These are phyloP conservation scores for Albizia julibrissin DNA, from an alignment of 306 rosid genomes.

Conservation along the genomic window DNA sequence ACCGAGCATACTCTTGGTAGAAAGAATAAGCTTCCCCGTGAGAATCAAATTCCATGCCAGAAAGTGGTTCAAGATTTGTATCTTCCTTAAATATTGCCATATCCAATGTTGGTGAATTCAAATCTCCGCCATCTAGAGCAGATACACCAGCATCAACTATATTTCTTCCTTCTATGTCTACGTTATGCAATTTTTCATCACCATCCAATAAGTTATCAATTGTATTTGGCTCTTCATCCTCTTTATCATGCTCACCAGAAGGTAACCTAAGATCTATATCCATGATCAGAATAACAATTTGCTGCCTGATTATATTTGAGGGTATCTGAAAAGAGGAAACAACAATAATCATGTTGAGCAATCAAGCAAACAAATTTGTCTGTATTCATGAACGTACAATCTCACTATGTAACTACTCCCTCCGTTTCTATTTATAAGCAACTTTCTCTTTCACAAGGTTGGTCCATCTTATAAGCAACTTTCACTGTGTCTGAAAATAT, in stretches of 20 bases:
- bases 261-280: conserved; percentile 95
- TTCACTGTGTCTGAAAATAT: too few species aligned
- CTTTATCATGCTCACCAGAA: conserved; percentile 80
- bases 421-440: too few species aligned
- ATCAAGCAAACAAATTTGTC: conserved; percentile 20
- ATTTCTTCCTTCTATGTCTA: conserved; percentile 62
- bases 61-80: conserved; percentile 92
- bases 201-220: conserved; percentile 73
- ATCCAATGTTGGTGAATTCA: conserved; percentile 71
- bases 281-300: conserved; percentile 51
- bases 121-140: conserved; percentile 75
- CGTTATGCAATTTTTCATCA: conserved; percentile 80
- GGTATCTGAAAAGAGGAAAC: conserved; percentile 53
- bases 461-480: too few species aligned
- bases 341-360: conserved; percentile 20
- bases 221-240: conserved; percentile 69
- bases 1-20: conserved; percentile 98
- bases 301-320: conserved; percentile 40
- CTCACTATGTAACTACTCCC: background rate
- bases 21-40: conserved; percentile 96
- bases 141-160: conserved; percentile 58
- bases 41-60: conserved; percentile 99
- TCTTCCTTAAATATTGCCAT: conserved; percentile 82
- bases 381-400: background rate
- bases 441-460: too few species aligned